Percentiles rank a stretch among this genome's conserved stretches.
Evolutionary conservation across 305 asterid genomes (phyloP).

Genomic region (Fraxinus greggii): DNA sequence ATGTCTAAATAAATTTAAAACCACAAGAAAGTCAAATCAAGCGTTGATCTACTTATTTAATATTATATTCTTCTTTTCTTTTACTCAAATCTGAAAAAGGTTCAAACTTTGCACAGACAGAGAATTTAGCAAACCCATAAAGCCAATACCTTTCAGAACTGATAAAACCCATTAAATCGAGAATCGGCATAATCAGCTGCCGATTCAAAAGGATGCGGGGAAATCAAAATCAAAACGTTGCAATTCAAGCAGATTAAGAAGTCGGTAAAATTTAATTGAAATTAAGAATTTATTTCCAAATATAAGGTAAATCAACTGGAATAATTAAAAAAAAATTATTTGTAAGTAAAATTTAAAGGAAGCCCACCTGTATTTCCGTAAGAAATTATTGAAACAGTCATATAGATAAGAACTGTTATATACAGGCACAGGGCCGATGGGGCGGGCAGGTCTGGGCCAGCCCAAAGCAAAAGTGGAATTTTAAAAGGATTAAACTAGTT

Average conservation of each 20-base stretch:
- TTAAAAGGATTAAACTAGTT: too few species aligned
- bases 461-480: not conserved
- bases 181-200: not conserved
- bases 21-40: not conserved
- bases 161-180: not conserved
- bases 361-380: not conserved
- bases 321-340: too few species aligned
- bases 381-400: not conserved
- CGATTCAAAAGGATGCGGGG: not conserved
- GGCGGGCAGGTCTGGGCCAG: not conserved
- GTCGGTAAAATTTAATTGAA: not conserved
- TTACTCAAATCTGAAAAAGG: conserved; percentile 17
- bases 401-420: too few species aligned
- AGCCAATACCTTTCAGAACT: not conserved
- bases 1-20: not conserved
- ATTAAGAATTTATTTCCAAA: not conserved
- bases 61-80: not conserved
- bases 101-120: not conserved
- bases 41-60: not conserved
- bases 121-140: not conserved
- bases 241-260: not conserved
- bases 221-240: not conserved
- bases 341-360: not conserved
- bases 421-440: not conserved
- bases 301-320: not conserved